A percentile compares a stretch with the other conserved stretches of the same genome.
phyloP scores from a whole-genome alignment of 768 basidiomycete species.

The Naganishia friedmannii region DNA sequence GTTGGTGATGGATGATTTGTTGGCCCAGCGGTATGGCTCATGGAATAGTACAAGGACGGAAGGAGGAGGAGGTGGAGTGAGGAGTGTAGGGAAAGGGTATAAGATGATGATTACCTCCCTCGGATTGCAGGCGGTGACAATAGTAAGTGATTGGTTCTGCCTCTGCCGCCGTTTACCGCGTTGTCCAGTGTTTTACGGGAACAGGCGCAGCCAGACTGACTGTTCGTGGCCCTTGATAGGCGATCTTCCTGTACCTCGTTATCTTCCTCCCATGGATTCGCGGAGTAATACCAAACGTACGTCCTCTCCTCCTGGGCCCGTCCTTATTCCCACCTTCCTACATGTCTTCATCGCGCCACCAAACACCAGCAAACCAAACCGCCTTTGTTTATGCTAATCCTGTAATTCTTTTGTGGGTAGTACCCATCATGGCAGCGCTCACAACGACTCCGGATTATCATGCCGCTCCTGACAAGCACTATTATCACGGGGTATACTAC shows the following conservation, averaged over 20 bases:
- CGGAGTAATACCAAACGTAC: conserved; percentile 49
- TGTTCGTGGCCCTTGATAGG: conserved; percentile 22
- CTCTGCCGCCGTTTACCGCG: background rate
- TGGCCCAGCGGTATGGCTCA: conserved; percentile 25
- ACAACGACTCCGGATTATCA: conserved; percentile 40
- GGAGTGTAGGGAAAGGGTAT: conserved; percentile 21
- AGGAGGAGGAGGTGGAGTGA: too few relatives aligned
- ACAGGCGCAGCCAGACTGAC: too few relatives aligned
- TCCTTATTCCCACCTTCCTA: background rate
- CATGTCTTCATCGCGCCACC: background rate
- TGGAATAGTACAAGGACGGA: too few relatives aligned
- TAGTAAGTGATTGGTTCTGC: conserved; percentile 41
- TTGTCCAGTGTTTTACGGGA: too few relatives aligned
- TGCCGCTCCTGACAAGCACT: conserved; percentile 44
- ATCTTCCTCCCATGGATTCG: conserved; percentile 46
- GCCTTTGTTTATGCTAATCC: background rate
- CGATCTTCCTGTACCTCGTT: conserved; percentile 51
- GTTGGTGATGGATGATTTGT: conserved; percentile 26
- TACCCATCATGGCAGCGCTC: conserved; percentile 50
- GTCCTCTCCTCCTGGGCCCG: too few relatives aligned
- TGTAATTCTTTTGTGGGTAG: conserved; percentile 32
- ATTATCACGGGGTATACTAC: conserved; percentile 45
- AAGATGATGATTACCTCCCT: conserved; percentile 37
- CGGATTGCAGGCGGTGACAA: conserved; percentile 38
- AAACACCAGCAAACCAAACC: background rate